Conservation (phyloP, 306 rosid species). For the Acacia acuminata region DNA sequence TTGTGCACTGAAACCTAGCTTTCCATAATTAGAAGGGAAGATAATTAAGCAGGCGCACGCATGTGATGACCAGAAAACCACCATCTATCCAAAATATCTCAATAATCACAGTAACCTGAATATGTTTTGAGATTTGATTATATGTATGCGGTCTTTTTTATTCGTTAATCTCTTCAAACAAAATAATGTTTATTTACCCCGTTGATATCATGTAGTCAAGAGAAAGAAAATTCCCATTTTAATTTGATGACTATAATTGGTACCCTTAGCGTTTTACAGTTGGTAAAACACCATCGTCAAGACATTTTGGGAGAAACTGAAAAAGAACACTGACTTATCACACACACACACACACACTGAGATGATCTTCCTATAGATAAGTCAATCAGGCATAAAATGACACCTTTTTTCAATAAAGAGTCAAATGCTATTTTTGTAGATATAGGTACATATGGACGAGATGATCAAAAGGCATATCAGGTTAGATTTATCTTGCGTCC, state of each 20-base stretch:
- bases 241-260: not conserved
- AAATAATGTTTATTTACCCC: not conserved
- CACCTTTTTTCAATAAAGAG: not conserved
- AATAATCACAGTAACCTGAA: not conserved
- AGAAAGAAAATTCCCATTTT: not conserved
- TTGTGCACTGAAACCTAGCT: not conserved
- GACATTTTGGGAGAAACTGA: too few species aligned
- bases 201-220: not conserved
- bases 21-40: conserved; percentile 6
- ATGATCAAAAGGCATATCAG: not conserved
- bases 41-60: not conserved
- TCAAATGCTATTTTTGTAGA: not conserved
- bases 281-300: not conserved
- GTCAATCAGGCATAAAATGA: not conserved
- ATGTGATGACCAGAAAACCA: not conserved
- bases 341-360: not conserved
- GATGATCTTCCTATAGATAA: not conserved
- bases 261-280: not conserved
- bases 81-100: not conserved
- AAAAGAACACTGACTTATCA: too few species aligned
- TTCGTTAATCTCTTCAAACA: not conserved
- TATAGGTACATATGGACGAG: not conserved
- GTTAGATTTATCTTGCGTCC: not conserved
- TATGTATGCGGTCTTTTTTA: not conserved
- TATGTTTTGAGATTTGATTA: not conserved